phyloP scores from a whole-genome alignment of 805 yeast species.

The Suhomyces pyralidae region DNA sequence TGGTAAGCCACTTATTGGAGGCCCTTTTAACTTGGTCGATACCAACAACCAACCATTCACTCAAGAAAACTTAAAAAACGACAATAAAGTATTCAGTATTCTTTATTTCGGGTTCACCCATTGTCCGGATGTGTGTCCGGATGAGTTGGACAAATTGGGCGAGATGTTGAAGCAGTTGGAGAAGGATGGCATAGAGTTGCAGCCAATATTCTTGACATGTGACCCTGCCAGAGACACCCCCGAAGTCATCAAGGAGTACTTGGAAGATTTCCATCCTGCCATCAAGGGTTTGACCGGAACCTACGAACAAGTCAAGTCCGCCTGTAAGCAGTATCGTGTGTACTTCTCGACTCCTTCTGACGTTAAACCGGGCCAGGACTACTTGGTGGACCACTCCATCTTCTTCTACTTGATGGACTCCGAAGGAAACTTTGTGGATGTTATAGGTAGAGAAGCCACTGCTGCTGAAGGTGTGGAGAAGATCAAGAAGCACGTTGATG shows the following conservation, averaged over 20 bases:
- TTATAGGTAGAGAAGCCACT: slow-evolving; percentile 85
- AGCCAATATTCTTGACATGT: slow-evolving; percentile 91
- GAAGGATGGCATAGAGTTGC: slow-evolving; percentile 55
- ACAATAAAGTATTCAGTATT: slow-evolving; percentile 61
- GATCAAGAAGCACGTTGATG: slow-evolving; percentile 70
- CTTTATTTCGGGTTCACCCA: slow-evolving; percentile 96
- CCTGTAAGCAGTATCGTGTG: slow-evolving; percentile 88
- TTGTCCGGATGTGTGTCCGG: slow-evolving; percentile 99
- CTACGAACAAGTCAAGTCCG: slow-evolving; percentile 76
- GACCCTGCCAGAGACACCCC: slow-evolving; percentile 96
- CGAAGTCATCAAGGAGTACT: slow-evolving; percentile 74
- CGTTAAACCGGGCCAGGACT: slow-evolving; percentile 93
- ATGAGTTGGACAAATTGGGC: slow-evolving; percentile 90
- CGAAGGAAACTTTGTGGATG: slow-evolving; percentile 95
- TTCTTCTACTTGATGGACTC: slow-evolving; percentile 98
- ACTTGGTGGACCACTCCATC: slow-evolving; percentile 94
- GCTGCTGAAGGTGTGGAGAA: slow-evolving; percentile 74
- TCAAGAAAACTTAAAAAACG: slow-evolving; percentile 66
- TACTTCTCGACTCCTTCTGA: slow-evolving; percentile 96
- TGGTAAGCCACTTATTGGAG: slow-evolving; percentile 93
- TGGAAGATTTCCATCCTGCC: slow-evolving; percentile 84
- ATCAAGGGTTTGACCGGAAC: slow-evolving; percentile 91
- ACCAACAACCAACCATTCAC: slow-evolving; percentile 72
- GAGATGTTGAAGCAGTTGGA: slow-evolving; percentile 58
- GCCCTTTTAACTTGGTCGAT: slow-evolving; percentile 75